phyloP scores from a whole-genome alignment of 2,329 filamentous ascomycete species.

The Fusarium globosum region DNA sequence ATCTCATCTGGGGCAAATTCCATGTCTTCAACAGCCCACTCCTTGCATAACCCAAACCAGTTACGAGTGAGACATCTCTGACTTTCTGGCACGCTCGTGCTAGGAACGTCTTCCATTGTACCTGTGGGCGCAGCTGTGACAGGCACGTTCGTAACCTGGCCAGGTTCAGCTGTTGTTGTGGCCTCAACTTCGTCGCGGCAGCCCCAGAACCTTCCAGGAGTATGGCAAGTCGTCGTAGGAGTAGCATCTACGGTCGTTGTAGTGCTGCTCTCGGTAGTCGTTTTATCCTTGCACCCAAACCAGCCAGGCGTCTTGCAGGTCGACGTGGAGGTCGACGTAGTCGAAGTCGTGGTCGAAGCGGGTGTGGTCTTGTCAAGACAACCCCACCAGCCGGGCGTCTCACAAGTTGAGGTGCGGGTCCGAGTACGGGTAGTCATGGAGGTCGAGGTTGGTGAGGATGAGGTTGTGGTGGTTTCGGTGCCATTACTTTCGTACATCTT shows the following conservation, averaged over 20 bases:
- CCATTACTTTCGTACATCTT: conserved; percentile 95
- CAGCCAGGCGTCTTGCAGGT: conserved; percentile 73
- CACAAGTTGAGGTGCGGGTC: conserved; percentile 86
- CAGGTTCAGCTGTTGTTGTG: conserved; percentile 49
- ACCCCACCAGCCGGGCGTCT: conserved; percentile 94
- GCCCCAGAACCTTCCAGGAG: conserved; percentile 68
- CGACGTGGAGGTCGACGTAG: conserved; percentile 62
- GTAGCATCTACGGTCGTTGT: conserved; percentile 49
- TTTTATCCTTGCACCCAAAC: conserved; percentile 71
- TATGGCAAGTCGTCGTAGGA: conserved; percentile 55
- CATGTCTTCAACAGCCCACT: conserved; percentile 47
- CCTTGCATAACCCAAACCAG: conserved; percentile 57
- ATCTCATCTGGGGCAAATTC: conserved; percentile 49
- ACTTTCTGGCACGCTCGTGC: conserved; percentile 40
- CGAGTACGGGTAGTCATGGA: conserved; percentile 71
- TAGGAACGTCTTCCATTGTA: conserved; percentile 43
- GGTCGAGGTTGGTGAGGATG: conserved; percentile 58
- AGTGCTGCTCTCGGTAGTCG: conserved; percentile 46
- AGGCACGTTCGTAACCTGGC: conserved; percentile 42
- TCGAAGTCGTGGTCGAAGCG: conserved; percentile 52
- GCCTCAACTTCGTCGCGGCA: conserved; percentile 59
- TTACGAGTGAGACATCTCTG: conserved; percentile 51
- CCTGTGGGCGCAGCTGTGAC: conserved; percentile 49
- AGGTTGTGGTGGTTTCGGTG: conserved; percentile 77
- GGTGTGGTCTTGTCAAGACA: conserved; percentile 75